phyloP scores from a whole-genome alignment of 139 green algal genomes.

The Desmodesmus armatus region DNA sequence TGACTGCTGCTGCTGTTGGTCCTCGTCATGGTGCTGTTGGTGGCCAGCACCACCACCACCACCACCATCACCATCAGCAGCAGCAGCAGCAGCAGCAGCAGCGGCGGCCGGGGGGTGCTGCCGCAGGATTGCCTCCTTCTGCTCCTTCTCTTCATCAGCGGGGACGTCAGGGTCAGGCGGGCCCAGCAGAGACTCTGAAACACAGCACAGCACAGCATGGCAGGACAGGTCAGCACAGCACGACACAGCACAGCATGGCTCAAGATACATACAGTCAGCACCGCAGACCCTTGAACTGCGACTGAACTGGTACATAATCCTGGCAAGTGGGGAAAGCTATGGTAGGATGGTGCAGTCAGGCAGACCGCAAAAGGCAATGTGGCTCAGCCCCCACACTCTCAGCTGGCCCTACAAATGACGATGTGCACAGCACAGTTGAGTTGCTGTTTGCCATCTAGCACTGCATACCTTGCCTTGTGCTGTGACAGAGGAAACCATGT shows the following conservation, averaged over 20 bases:
- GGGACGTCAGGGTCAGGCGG: too few species aligned
- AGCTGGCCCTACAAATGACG: too few species aligned
- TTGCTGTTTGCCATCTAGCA: neutral
- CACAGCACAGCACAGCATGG: slow-evolving; percentile 72
- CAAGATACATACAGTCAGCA: slow-evolving; percentile 92
- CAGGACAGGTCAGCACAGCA: slow-evolving; percentile 90
- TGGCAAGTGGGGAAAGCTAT: too few species aligned
- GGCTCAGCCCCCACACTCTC: too few species aligned
- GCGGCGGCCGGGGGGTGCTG: too few species aligned
- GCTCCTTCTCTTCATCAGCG: neutral
- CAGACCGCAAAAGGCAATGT: too few species aligned
- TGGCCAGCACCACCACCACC: neutral
- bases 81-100: neutral
- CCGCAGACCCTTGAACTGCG: too few species aligned
- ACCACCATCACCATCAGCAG: neutral
- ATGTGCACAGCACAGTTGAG: too few species aligned
- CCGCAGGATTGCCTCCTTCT: neutral
- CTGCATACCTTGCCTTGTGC: too few species aligned
- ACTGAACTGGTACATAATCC: too few species aligned
- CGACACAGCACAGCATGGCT: slow-evolving; percentile 89
- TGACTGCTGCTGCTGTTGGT: slow-evolving; percentile 34
- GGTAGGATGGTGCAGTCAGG: too few species aligned
- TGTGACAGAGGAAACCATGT: slow-evolving; percentile 76
- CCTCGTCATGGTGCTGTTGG: neutral
- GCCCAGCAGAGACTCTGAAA: slow-evolving; percentile 54